Evolutionary conservation across 106 monocot genomes (phyloP), one percentile per base, ranked within the genome.

Genomic region (Posidonia australis): DNA sequence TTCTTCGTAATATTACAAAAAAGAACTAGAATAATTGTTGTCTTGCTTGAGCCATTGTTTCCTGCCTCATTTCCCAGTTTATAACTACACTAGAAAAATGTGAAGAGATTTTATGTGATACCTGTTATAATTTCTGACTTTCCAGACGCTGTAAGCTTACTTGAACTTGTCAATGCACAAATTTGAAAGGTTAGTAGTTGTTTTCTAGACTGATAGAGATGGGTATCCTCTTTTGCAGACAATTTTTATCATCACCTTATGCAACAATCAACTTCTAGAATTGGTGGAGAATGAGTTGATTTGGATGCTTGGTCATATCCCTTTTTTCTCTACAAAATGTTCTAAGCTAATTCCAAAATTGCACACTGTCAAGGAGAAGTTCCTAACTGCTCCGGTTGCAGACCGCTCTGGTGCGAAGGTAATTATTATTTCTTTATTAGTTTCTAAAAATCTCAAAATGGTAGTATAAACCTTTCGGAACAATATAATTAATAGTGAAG

Each of bases 171-270:
- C 36, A 36, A 7, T 36, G 36, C 36, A n/a, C n/a, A 36, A 36
- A 36, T 36, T 2, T 36, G 36, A 4, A 36, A 7, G 36, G 36
- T 36, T 7, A 36, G n/a, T n/a, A n/a, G 36, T 36, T 36, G 36
- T 36, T 36, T 36, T 36, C 5, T 36, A 36, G 7, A 36, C 27
- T 57, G 23, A 24, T 2, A 57, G 20, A 10, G 5, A 57, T 11
- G 12, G 51, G 51, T 51, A 53, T 18, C 24, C 30, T 13, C 42
- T 64, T 20, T 45, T 83, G 68, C 83, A 87, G 87, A 76, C 87
- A 17, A 58, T 78, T 42, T 87, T 83, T 48, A 78, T 87, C 25
- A 87, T 87, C 60, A 72, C 71, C 12, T 21, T 71, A 41, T 71
- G 60, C 71, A 71, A 63, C 32, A 63, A 71, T 51, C 71, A 71